Percentiles rank a stretch among this genome's conserved stretches.
phyloP scores from a whole-genome alignment of 768 basidiomycete genomes.

The Lyophyllum shimeji region DNA sequence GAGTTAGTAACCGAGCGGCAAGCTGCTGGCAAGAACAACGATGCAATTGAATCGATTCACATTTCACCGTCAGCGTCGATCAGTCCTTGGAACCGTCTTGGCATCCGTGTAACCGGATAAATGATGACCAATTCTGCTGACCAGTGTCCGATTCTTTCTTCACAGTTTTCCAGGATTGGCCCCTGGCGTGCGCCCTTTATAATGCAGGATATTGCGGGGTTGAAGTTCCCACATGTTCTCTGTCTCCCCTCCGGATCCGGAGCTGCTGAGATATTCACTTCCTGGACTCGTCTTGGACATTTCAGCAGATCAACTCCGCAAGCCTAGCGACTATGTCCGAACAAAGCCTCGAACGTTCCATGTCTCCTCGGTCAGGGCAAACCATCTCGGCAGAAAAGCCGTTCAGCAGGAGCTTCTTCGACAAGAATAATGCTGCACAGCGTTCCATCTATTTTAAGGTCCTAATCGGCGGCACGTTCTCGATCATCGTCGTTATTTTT shows the following conservation, averaged over 20 bases:
- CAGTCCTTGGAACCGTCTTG: neutral
- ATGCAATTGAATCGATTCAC: too few species aligned
- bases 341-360: neutral
- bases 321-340: neutral
- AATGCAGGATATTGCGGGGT: neutral
- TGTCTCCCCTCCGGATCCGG: neutral
- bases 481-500: constrained; percentile 45
- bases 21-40: too few species aligned
- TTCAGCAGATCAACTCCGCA: neutral
- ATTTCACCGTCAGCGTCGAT: too few species aligned
- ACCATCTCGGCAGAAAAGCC: constrained; percentile 10
- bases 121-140: neutral
- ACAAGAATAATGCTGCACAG: constrained; percentile 24
- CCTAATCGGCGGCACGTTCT: constrained; percentile 32
- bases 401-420: constrained; percentile 26
- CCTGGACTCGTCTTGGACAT: neutral
- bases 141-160: neutral
- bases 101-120: neutral
- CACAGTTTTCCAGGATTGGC: too few species aligned
- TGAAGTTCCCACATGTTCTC: neutral
- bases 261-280: neutral
- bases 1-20: too few species aligned
- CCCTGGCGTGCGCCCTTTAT: neutral
- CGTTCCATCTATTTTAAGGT: constrained; percentile 47
- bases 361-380: neutral